Base-by-base conservation (phyloP, 2,329 filamentous ascomycete species). In the Exophiala xenobiotica region DNA sequence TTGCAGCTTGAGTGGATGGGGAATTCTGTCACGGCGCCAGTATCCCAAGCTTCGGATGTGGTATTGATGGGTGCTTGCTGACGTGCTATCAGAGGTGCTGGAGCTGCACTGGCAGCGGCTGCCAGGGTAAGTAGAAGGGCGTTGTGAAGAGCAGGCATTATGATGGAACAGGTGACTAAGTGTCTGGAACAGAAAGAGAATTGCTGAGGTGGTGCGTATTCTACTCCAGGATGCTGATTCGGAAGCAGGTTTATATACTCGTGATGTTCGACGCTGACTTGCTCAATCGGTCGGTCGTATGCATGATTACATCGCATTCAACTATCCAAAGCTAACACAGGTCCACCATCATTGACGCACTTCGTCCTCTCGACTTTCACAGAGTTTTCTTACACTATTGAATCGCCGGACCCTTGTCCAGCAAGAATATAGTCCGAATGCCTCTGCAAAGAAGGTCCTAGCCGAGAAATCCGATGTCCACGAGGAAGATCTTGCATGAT, bases 1-100 rank as follows among this genome's bases (percentile, higher is more conserved):
- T 88, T 87, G 71, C 85, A 88, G 19, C 82, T 86, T 26, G 73
- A 65, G 66, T 87, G 85, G 63, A 87, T 85, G 11, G 71, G 69
- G 59, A 68, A 78, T 14, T 69, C 58, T 12, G 57, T 64, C 6
- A 72, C 67, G 1, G 69, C 70, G 9, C 74, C 74, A 3, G 60
- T 53, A 23, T 68, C 53, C 64, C 66, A 67, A 3, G 39, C 18
- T 46, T 37, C 19, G 26, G 38, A 20, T 18, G 37, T 35, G 3
- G 31, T 35, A 2, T 12, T 45, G 31, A 24, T 19, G 26, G 23
- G 38, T 20, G n/a, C 41, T 12, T 27, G 19, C 29, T 49, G 46
- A 7, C 39, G 46, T n/a, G 39, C 33, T n/a, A n/a, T 33, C 6
- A 48, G 33, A 19, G 9, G 33, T 11, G 48, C 23, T 18, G 47